Evolutionary conservation across 2,329 filamentous ascomycete genomes (phyloP).

Genomic region (Fusarium mexicanum): DNA sequence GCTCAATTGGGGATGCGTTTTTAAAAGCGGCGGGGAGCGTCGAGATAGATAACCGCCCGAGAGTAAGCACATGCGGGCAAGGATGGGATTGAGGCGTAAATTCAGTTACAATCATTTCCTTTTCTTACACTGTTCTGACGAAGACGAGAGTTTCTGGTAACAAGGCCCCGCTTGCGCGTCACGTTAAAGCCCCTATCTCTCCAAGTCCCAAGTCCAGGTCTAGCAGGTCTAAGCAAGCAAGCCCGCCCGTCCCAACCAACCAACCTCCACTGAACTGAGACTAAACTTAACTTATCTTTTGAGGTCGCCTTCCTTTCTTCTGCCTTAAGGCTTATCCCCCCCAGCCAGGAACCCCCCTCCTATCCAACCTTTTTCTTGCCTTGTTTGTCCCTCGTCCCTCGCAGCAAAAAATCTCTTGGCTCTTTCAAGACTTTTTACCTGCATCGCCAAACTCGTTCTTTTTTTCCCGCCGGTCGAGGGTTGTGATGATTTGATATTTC

Average conservation of each 20-base stretch:
- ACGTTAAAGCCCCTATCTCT: slow-evolving; percentile 19
- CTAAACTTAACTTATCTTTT: slow-evolving; percentile 10
- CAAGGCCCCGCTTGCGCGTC: slow-evolving; percentile 25
- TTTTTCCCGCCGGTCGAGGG: slow-evolving; percentile 23
- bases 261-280: not conserved
- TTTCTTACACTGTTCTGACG: slow-evolving; percentile 12
- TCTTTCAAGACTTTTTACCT: not conserved
- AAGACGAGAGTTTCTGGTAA: slow-evolving; percentile 6
- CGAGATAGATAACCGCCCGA: not conserved
- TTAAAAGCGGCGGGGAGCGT: not conserved
- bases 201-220: not conserved
- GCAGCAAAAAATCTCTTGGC: slow-evolving; percentile 20
- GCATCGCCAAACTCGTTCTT: not conserved
- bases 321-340: slow-evolving; percentile 12
- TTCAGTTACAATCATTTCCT: slow-evolving; percentile 21
- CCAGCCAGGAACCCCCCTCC: not conserved
- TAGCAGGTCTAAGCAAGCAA: not conserved
- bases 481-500: slow-evolving; percentile 26
- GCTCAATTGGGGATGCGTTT: not conserved
- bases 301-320: not conserved
- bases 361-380: slow-evolving; percentile 1
- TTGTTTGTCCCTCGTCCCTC: not conserved
- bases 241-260: not conserved
- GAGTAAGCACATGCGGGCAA: not conserved
- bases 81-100: slow-evolving; percentile 3